These are phyloP conservation scores for Byssothecium circinans DNA, from an alignment of 2,329 filamentous ascomycete species.

Conservation along the genomic window DNA sequence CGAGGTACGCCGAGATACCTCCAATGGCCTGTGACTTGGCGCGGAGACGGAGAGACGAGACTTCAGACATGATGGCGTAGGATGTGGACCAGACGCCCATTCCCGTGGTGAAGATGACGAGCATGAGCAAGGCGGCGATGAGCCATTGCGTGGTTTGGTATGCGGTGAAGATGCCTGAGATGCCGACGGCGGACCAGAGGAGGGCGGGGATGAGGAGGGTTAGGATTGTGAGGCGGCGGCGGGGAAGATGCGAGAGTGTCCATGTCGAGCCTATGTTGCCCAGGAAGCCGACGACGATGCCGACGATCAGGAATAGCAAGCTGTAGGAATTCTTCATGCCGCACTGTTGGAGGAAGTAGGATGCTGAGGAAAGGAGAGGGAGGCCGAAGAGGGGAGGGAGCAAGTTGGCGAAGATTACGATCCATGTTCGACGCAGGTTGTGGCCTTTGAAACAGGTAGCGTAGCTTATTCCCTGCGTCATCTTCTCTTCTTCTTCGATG, in stretches of 20 bases:
- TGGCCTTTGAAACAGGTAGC: conserved; percentile 21
- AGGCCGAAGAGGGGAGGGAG: conserved; percentile 52
- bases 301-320: conserved; percentile 13
- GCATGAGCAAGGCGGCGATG: conserved; percentile 8
- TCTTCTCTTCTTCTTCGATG: conserved; percentile 52
- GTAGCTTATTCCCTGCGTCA: conserved; percentile 34
- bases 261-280: conserved; percentile 10
- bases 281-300: conserved; percentile 10
- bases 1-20: conserved; percentile 17
- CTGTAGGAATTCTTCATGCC: conserved; percentile 11
- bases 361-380: conserved; percentile 47
- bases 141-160: conserved; percentile 4
- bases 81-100: conserved; percentile 42
- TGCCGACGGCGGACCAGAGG: conserved; percentile 13
- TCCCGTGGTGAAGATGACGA: conserved; percentile 34
- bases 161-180: conserved; percentile 3
- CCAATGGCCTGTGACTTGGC: conserved; percentile 45
- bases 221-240: conserved; percentile 10
- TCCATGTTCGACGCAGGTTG: conserved; percentile 11
- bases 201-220: conserved; percentile 5
- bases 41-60: conserved; percentile 38
- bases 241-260: conserved; percentile 10
- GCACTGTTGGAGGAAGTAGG: conserved; percentile 35
- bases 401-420: conserved; percentile 45
- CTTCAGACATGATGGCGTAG: conserved; percentile 40